These are phyloP conservation scores for Scheffersomyces illinoinensis DNA, from an alignment of 1,139 yeast species.

Conservation along the genomic window DNA sequence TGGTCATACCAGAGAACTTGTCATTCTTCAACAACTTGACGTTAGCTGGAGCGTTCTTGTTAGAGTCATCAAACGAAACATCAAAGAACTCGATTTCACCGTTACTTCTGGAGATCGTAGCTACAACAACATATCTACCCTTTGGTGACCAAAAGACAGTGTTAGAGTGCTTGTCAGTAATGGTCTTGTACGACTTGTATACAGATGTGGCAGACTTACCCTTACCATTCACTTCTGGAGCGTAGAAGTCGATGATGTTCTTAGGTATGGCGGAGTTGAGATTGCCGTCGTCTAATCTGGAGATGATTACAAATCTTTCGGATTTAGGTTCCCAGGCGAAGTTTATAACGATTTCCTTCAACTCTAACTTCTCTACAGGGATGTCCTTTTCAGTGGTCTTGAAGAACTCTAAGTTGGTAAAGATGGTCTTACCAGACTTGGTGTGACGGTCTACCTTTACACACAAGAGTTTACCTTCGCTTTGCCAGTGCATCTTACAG, in stretches of 20 bases:
- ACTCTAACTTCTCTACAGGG: conserved; percentile 93
- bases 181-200: conserved; percentile 42
- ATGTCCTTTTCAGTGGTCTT: conserved; percentile 83
- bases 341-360: conserved; percentile 83
- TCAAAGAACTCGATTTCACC: conserved; percentile 87
- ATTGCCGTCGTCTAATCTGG: conserved; percentile 61
- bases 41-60: conserved; percentile 52
- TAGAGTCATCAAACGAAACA: conserved; percentile 66
- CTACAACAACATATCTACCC: conserved; percentile 85
- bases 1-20: conserved; percentile 78
- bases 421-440: conserved; percentile 87
- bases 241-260: conserved; percentile 77
- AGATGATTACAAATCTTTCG: conserved; percentile 80
- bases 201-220: conserved; percentile 27
- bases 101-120: conserved; percentile 62
- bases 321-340: conserved; percentile 97
- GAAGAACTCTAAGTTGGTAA: conserved; percentile 92
- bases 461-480: conserved; percentile 79
- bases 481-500: conserved; percentile 95
- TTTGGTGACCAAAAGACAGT: conserved; percentile 87
- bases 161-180: conserved; percentile 69
- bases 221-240: conserved; percentile 58
- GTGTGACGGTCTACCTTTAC: conserved; percentile 97
- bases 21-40: conserved; percentile 66
- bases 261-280: conserved; percentile 71